Evolutionary conservation across 768 basidiomycete species (phyloP).

Genomic region (Omphalotus guepiniiformis): DNA sequence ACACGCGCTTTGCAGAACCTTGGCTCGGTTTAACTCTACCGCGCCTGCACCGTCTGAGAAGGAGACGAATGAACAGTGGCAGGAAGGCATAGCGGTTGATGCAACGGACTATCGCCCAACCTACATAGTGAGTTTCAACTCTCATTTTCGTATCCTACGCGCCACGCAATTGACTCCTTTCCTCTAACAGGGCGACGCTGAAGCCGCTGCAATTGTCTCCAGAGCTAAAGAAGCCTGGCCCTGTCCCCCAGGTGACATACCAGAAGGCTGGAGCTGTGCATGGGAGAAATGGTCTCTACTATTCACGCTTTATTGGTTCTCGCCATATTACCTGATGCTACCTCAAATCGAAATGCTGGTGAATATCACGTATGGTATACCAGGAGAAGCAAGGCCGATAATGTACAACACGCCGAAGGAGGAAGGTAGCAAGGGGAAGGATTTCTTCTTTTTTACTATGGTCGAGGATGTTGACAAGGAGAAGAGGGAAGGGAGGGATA

Average conservation of each 20-base stretch:
- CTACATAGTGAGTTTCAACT: too few species aligned
- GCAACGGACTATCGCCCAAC: too few species aligned
- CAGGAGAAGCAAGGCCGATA: constrained; percentile 28
- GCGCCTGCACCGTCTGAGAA: too few species aligned
- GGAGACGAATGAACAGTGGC: too few species aligned
- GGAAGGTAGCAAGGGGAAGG: constrained; percentile 8
- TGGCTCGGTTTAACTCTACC: too few species aligned
- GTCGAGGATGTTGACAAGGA: constrained; percentile 42
- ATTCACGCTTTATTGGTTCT: constrained; percentile 28
- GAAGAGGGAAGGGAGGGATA: not conserved
- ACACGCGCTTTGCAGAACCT: too few species aligned
- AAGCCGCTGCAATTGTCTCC: not conserved
- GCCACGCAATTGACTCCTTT: too few species aligned
- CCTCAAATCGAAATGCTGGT: constrained; percentile 33
- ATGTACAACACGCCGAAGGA: constrained; percentile 18
- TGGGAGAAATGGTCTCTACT: constrained; percentile 27
- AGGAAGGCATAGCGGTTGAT: too few species aligned
- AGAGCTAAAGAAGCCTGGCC: constrained; percentile 23
- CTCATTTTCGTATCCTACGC: too few species aligned
- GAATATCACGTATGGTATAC: constrained; percentile 26
- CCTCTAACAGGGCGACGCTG: not conserved
- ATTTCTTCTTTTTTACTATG: constrained; percentile 28
- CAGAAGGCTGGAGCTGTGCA: constrained; percentile 26
- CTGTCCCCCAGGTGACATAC: constrained; percentile 16
- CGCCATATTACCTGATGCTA: constrained; percentile 31